phyloP scores from a whole-genome alignment of 768 basidiomycete genomes.

The Terana coerulea region DNA sequence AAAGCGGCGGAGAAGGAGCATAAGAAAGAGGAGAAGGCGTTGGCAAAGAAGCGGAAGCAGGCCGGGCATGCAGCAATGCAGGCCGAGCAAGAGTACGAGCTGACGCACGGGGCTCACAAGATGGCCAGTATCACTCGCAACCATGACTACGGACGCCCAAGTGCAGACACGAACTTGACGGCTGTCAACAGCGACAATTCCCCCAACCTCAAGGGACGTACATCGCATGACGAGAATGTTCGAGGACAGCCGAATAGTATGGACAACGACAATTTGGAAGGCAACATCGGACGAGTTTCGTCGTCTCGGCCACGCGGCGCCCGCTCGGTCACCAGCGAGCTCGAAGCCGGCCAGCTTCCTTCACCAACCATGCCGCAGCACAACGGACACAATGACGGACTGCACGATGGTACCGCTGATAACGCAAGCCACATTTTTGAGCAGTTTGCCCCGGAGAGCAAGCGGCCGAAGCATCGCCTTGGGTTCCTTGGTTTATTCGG shows the following conservation, averaged over 20 bases:
- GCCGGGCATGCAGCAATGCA: not conserved
- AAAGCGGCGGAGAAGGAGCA: slow-evolving; percentile 1
- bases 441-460: slow-evolving; percentile 2
- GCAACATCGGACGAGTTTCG: not conserved
- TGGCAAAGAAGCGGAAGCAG: not conserved
- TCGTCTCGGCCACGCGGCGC: not conserved
- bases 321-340: slow-evolving; percentile 6
- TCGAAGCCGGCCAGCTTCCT: slow-evolving; percentile 6
- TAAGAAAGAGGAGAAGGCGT: not conserved
- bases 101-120: not conserved
- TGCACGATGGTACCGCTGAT: not conserved
- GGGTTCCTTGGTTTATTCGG: slow-evolving; percentile 9
- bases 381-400: not conserved
- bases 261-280: not conserved
- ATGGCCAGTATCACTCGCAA: not conserved
- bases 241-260: not conserved
- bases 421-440: not conserved
- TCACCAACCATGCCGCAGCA: not conserved
- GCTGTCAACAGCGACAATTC: not conserved
- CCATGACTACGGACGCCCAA: not conserved
- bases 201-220: not conserved
- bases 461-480: slow-evolving; percentile 7
- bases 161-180: slow-evolving; percentile 1
- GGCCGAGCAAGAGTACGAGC: not conserved
- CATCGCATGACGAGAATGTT: not conserved